phyloP scores from a whole-genome alignment of 225 moss, liverwort and hornwort species.

The Marchantia polymorpha region DNA sequence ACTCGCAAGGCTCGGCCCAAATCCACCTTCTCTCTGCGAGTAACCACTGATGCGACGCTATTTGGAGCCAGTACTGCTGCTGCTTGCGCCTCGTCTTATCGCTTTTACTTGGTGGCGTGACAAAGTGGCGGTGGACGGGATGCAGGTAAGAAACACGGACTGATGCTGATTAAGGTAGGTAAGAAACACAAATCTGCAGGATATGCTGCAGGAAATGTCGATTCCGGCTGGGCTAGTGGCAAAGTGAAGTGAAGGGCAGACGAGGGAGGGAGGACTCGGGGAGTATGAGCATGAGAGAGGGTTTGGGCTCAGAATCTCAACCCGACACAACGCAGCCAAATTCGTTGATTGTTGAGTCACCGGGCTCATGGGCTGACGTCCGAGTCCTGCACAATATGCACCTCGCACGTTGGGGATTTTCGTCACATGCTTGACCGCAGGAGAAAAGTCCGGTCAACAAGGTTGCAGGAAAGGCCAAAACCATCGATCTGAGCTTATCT shows the following conservation, averaged over 20 bases:
- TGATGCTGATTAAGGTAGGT: not conserved
- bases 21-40: too few relatives aligned
- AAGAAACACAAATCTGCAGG: not conserved
- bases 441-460: not conserved
- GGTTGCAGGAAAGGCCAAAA: not conserved
- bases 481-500: not conserved
- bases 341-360: not conserved
- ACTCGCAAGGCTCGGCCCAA: too few relatives aligned
- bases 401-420: not conserved
- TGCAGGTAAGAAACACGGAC: not conserved
- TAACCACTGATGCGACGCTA: too few relatives aligned
- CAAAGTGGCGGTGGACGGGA: not conserved
- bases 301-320: not conserved
- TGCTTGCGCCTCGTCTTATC: not conserved
- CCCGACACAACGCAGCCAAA: slow-evolving; percentile 17
- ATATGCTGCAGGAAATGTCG: not conserved
- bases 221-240: not conserved
- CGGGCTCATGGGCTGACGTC: slow-evolving; percentile 11
- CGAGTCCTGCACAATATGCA: not conserved
- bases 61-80: not conserved
- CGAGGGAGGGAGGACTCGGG: not conserved
- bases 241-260: not conserved
- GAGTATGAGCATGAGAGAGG: too few relatives aligned
- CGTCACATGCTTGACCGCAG: not conserved
- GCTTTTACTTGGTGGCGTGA: not conserved